Evolutionary conservation across 2,329 filamentous ascomycete species (phyloP).

Genomic region (Phialocephala subalpina): DNA sequence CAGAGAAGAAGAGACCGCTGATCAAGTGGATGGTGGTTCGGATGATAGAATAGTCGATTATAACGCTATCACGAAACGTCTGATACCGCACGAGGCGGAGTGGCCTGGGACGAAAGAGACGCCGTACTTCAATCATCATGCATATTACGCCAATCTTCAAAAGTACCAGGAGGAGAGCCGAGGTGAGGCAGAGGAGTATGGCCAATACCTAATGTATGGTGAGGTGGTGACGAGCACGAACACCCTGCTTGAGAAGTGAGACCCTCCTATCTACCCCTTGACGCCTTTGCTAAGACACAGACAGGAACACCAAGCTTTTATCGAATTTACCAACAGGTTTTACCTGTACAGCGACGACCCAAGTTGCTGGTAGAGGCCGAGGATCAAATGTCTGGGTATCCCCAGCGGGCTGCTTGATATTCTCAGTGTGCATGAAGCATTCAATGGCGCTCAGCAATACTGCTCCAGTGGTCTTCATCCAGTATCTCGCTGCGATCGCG

Average conservation of each 20-base stretch:
- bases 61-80: slow-evolving; percentile 73
- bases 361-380: slow-evolving; percentile 86
- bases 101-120: slow-evolving; percentile 77
- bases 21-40: slow-evolving; percentile 45
- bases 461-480: slow-evolving; percentile 89
- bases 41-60: slow-evolving; percentile 76
- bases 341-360: slow-evolving; percentile 85
- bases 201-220: slow-evolving; percentile 81
- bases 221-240: slow-evolving; percentile 95
- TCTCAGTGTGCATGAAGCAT: slow-evolving; percentile 89
- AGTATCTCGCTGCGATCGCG: slow-evolving; percentile 90
- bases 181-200: slow-evolving; percentile 71
- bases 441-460: slow-evolving; percentile 73
- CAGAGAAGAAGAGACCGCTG: slow-evolving; percentile 39
- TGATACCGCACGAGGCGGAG: slow-evolving; percentile 74
- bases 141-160: slow-evolving; percentile 77
- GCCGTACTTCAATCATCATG: slow-evolving; percentile 84
- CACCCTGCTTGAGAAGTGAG: slow-evolving; percentile 86
- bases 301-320: slow-evolving; percentile 79
- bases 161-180: slow-evolving; percentile 67
- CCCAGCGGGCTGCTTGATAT: slow-evolving; percentile 84
- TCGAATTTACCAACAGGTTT: slow-evolving; percentile 84
- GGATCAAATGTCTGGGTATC: slow-evolving; percentile 96
- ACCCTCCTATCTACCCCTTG: slow-evolving; percentile 14
- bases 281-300: slow-evolving; percentile 20